Evolutionary conservation across 2,329 filamentous ascomycete species (phyloP), one percentile per base, ranked within the genome.

Genomic region (Coniochaeta sp.): DNA sequence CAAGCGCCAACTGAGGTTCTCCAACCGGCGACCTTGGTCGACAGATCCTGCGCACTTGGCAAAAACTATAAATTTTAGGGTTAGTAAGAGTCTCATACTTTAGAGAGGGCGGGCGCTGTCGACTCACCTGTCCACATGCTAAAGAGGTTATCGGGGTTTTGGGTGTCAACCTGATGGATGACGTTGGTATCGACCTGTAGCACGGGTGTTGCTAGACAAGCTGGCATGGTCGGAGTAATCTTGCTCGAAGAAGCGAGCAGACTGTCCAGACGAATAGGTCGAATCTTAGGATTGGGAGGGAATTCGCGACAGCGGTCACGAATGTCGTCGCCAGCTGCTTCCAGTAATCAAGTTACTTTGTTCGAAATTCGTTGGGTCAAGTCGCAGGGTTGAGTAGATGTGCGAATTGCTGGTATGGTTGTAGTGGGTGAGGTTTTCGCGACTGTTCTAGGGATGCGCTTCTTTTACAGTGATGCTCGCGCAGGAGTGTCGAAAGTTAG

Each of bases 1-100:
- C 63, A 98, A 79, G 68, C 95, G 83, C 95, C 95, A 98, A 73
- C 90, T 96, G 64, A 99, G 81, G 77, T 99, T 98, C 74, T 98
- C 95, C 72, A 97, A 81, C 70, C 95, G 84, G 71, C 91, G 87
- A 61, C 95, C 95, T 75, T 98, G 90, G 72, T 96, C 91, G 73
- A 98, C 89, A 58, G 93, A 95, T 70, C 95, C 91, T 71, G 92
- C 91, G 75, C 93, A 96, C 77, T 92, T 91, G 58, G 92, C 93
- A 72, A 98, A 97, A 62, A 98, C 92, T 95, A 71, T 47, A 22
- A 12, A 16, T 9, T 12, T 57, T n/a, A n/a, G n/a, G 61, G 71
- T 78, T 67, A 77, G 74, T 66, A 63, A 66, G 58, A 50, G 56
- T 14, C 2, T 28, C 47, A 3, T 24, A 31, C 11, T 24, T 14